Base-by-base conservation (phyloP, 441 rosid species). In the Melastoma candidum region DNA sequence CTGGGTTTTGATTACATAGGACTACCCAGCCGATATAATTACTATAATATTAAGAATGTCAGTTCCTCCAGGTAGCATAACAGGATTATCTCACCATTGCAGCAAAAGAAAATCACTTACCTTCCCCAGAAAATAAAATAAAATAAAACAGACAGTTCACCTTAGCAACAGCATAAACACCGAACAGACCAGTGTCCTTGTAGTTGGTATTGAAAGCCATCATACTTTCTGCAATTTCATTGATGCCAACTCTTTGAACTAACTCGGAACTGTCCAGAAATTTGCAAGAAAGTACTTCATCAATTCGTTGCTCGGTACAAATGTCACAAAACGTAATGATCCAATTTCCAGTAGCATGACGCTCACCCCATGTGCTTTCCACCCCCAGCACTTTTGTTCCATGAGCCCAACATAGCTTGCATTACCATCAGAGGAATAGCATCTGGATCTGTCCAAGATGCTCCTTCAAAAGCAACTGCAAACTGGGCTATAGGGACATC, bases 151-250 rank as follows among this genome's bases (percentile, higher is more conserved):
- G 41, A 36, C 4, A 48, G 49, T 70, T 80, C 63, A 93, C 99
- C 97, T 94, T 85, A 1, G 99, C 95, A 69, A 90, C 79, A 56
- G 97, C 99, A 74, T 94, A 90, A 58, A 94, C 79, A 48, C 99
- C 97, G 51, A 94, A 94, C 6, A 94, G 84, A 55, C 99, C 99
- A 51, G 95, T 94, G 71, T 94, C 99, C 64, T 87, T 94, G 70
- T 94, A 94, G 81, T 94, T 94, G 71, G 97, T 94, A 66, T 94
- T 94, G 71, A 94, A 94, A 46, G 99, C 92, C 97, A 90, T 90
- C 78, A 87, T 79, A 66, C 82, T 90, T 74, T 94, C 99, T 0
- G 97, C 97, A 68, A 94, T 63, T 73, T 87, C 99, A 73, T 90
- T 67, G 46, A 90, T 77, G 56, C 80, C 81, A 67, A 83, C 85